A percentile compares a stretch with the other conserved stretches of the same genome.
phyloP scores from a whole-genome alignment of 208 protist species.

The Leishmania martiniquensis region DNA sequence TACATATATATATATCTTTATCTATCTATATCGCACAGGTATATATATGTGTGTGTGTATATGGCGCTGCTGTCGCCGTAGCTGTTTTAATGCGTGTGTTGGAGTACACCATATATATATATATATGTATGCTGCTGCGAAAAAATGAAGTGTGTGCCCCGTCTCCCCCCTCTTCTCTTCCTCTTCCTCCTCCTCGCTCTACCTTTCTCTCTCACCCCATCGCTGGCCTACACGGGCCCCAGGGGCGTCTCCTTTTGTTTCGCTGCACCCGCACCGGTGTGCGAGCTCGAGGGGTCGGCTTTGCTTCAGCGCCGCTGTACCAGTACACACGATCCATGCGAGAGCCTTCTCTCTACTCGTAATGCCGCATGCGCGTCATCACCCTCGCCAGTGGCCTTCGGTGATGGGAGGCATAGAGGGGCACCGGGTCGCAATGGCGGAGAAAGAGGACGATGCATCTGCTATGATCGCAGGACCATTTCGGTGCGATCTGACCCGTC shows the following conservation, averaged over 20 bases:
- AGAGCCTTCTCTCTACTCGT: background rate
- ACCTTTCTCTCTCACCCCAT: background rate
- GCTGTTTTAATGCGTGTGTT: background rate
- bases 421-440: background rate
- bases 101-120: background rate
- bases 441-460: background rate
- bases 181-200: background rate
- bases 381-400: background rate
- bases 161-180: too few species aligned
- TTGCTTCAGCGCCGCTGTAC: background rate
- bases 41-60: background rate
- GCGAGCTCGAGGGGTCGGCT: background rate
- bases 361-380: background rate
- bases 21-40: background rate
- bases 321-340: background rate
- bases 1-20: background rate
- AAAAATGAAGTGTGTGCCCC: background rate
- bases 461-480: background rate
- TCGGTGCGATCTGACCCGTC: background rate
- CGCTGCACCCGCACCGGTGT: background rate
- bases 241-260: background rate
- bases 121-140: background rate
- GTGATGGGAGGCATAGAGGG: background rate
- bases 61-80: background rate
- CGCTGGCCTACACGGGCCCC: too few species aligned